Conservation (phyloP, 805 yeast genomes). For the Metschnikowia arizonensis region DNA sequence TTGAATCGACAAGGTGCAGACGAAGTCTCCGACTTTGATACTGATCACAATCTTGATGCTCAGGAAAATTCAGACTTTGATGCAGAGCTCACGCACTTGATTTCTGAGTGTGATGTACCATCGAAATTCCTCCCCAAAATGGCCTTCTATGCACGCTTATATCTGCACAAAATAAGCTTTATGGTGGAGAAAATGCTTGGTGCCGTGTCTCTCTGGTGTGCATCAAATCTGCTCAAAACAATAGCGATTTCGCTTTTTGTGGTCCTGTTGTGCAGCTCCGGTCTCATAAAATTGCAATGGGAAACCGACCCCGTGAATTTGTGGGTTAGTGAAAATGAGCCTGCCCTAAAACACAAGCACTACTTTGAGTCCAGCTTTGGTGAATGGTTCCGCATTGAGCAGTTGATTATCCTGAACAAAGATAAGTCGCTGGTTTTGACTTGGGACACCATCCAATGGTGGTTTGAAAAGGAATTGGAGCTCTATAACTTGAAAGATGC, state of each 20-base stretch:
- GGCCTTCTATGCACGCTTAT: background rate
- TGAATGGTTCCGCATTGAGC: constrained; percentile 87
- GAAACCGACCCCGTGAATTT: constrained; percentile 78
- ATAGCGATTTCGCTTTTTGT: constrained; percentile 26
- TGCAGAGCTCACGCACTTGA: constrained; percentile 7
- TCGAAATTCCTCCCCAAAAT: background rate
- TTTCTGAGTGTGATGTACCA: background rate
- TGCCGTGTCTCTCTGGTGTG: constrained; percentile 54
- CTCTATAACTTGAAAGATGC: constrained; percentile 26
- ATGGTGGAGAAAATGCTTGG: constrained; percentile 37
- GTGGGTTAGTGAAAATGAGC: constrained; percentile 84
- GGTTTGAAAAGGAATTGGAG: constrained; percentile 75
- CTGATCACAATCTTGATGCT: background rate
- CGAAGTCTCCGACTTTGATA: background rate
- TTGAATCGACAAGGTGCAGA: background rate
- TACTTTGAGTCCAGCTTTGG: constrained; percentile 81
- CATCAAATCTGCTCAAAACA: constrained; percentile 48
- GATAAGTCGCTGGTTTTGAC: constrained; percentile 54
- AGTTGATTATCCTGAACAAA: constrained; percentile 57
- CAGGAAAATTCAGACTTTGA: background rate
- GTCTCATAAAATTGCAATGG: constrained; percentile 48
- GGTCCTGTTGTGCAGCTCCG: constrained; percentile 47
- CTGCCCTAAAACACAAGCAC: constrained; percentile 61
- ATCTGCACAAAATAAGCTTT: constrained; percentile 5
- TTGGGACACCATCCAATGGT: constrained; percentile 76